Evolutionary conservation across 139 green algal species (phyloP), one percentile per base, ranked within the genome.

Genomic region (Coccomyxa sp.): DNA sequence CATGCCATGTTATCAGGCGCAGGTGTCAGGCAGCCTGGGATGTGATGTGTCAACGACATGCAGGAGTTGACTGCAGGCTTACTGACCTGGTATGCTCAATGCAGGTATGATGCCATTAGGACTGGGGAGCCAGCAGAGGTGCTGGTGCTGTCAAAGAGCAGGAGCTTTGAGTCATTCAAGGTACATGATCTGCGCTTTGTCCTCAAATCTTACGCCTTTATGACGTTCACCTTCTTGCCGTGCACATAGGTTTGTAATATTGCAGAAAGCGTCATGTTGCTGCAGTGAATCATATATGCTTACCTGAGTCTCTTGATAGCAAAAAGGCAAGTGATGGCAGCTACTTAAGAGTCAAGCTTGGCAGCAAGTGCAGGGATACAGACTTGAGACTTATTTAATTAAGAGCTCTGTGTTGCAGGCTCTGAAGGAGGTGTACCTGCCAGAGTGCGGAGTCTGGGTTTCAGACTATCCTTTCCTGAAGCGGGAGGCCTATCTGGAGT

Each of bases 401-500:
- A 12, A 58, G 16, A 29, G 16, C 16, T 12, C 44, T 39, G 0
- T 70, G 37, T 5, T 77, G 64, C 82, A 94, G 90, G 92, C 93
- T 6, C 85, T 97, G 36, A 91, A 93, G 39, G 92, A 97, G 80
- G 84, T 92, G 27, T 97, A 97, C 75, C 73, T 95, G n/a, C 92
- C 92, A 3, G 83, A 88, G 74, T 81, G 84, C 29, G 88, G 91
- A 33, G 73, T 96, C 41, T 97, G 92, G 92, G 81, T 97, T 39
- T 82, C 86, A 6, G 89, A 95, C 71, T 97, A 97, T 78, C 92
- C 92, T 0, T 94, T 91, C 78, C 44, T 93, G 0, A 88, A 93
- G 55, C 81, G 91, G 12, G 78, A 88, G 27, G 78, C 85, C 3
- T 95, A 95, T 64, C 79, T 95, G 73, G 88, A 93, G 31, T 68